Evolutionary conservation across 805 yeast species (phyloP).

Genomic region (Pichia thaimueangensis): DNA sequence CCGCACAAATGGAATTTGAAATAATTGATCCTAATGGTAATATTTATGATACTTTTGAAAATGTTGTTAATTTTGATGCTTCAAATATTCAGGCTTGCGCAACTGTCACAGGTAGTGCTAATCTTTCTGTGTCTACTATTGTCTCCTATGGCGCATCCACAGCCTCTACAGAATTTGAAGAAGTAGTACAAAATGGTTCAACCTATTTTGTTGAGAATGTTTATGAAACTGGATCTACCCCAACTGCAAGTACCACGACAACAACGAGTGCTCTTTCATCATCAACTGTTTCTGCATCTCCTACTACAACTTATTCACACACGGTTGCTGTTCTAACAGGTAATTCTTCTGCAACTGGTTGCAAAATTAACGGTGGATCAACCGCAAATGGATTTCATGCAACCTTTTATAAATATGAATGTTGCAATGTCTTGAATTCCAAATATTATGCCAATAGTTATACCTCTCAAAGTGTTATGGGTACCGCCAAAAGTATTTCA

Average conservation of each 20-base stretch:
- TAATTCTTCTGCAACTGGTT: slow-evolving; percentile 3
- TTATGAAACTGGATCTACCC: neutral
- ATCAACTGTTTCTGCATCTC: too few relatives aligned
- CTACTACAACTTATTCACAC: neutral
- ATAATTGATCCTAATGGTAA: slow-evolving; percentile 10
- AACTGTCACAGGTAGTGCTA: neutral
- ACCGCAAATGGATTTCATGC: slow-evolving; percentile 8
- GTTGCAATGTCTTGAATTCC: neutral
- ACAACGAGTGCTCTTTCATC: neutral
- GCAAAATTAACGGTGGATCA: neutral
- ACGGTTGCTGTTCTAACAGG: slow-evolving; percentile 1
- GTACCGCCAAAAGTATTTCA: slow-evolving; percentile 6
- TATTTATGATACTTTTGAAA: neutral
- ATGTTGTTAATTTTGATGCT: slow-evolving; percentile 4
- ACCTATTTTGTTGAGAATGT: slow-evolving; percentile 5
- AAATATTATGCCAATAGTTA: slow-evolving; percentile 7
- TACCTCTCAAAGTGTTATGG: slow-evolving; percentile 3
- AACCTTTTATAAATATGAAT: slow-evolving; percentile 2
- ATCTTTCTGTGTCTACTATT: slow-evolving; percentile 3
- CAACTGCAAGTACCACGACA: neutral
- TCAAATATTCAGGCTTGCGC: neutral
- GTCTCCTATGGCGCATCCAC: neutral
- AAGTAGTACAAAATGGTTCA: neutral
- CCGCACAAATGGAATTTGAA: slow-evolving; percentile 9
- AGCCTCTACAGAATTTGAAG: slow-evolving; percentile 1